Conservation (phyloP, 208 protist genomes). For the Endotrypanum monterogeii region DNA sequence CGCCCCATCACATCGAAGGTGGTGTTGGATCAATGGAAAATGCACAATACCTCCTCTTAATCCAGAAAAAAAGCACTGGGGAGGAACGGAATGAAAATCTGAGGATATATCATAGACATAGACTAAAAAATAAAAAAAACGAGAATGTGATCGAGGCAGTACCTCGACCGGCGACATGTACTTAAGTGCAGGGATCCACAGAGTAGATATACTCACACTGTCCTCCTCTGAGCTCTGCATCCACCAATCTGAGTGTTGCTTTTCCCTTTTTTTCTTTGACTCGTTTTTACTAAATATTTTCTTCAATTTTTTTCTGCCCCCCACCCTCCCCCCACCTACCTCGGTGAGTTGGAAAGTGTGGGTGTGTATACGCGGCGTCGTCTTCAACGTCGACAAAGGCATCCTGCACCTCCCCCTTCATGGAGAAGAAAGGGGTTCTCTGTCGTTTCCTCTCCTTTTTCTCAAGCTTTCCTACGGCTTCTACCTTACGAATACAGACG, state of each 20-base stretch:
- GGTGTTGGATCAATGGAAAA: conserved; percentile 39
- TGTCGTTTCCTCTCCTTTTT: no score
- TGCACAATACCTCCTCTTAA: background rate
- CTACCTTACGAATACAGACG: no score
- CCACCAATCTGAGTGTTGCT: background rate
- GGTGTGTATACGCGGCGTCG: background rate
- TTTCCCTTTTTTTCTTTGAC: background rate
- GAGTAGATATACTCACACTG: background rate
- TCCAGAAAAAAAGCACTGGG: background rate
- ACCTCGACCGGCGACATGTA: background rate
- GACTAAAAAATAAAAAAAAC: background rate
- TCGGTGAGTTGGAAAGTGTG: background rate
- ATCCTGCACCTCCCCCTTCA: no score
- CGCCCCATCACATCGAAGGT: conserved; percentile 77
- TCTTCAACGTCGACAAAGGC: background rate
- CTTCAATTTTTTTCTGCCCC: background rate
- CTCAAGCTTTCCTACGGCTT: no score
- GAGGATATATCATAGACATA: background rate
- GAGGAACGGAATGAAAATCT: background rate
- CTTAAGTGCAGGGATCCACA: background rate
- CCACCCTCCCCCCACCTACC: background rate
- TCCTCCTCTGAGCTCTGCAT: background rate
- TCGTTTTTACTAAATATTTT: background rate
- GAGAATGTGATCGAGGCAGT: background rate
- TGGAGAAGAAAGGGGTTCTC: no score